Evolutionary conservation across 2,329 filamentous ascomycete genomes (phyloP), one percentile per base, ranked within the genome.

Genomic region (Fonsecaea nubica): DNA sequence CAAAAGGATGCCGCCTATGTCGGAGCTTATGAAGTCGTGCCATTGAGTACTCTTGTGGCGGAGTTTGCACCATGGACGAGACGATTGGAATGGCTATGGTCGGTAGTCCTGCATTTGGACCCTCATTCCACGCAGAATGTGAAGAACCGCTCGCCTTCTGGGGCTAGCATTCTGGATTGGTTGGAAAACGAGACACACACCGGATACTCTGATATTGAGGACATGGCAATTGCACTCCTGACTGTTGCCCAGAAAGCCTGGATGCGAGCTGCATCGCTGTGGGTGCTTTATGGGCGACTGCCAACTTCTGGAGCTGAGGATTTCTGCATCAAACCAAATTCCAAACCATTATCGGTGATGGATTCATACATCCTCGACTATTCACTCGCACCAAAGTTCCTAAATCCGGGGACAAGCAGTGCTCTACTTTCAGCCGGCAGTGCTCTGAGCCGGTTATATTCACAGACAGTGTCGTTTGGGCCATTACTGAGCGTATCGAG

Each of bases 381-480:
- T 7, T 81, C 82, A 18, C 79, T 96, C 6, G 77, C 96, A 1
- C 95, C 95, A 0, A 88, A 87, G 12, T 96, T 97, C 75, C 92
- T 97, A 6, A 89, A 89, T 0, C 77, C 86, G 0, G 81, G 89
- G 4, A 91, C 92, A 1, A 92, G 92, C 7, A 84, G 87, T 3
- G 97, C 93, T 0, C 92, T 98, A 76, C 81, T 97, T 4, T 97
- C 97, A 75, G 90, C 97, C 68, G 95, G 95, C 10, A 91, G 91
- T 70, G 96, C 93, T 0, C 82, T 98, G 55, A 92, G 96, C 72
- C 92, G 96, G 71, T 90, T 97, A 62, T 86, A 90, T 58, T 77
- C 78, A 9, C 79, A 78, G 45, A 50, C 42, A 35, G 73, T 74
- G 68, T 80, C 72, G 63, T 76, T 67, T 36, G 72, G 72, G 2